Evolutionary conservation across 75 land plant genomes (phyloP).

Genomic region (Picea sitchensis): DNA sequence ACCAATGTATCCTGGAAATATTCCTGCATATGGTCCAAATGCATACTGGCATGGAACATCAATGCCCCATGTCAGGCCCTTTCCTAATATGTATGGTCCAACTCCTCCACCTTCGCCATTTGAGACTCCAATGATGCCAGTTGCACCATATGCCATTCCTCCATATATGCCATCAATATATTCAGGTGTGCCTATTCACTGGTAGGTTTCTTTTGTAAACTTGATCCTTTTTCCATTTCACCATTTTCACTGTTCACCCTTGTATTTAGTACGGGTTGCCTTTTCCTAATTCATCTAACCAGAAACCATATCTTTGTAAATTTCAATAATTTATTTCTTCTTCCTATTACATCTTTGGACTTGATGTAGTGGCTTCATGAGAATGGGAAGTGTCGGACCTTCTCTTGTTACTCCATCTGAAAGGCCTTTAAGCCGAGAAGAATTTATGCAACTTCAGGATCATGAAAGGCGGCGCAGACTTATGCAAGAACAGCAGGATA

Average conservation of each 20-base stretch:
- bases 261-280: neutral
- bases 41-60: conserved; percentile 57
- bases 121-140: conserved; percentile 49
- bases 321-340: neutral
- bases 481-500: conserved; percentile 30
- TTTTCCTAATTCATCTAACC: neutral
- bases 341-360: neutral
- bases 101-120: conserved; percentile 51
- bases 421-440: conserved; percentile 50
- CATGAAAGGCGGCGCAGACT: conserved; percentile 32
- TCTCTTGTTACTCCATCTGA: conserved; percentile 30
- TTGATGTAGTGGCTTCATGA: conserved; percentile 27
- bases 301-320: neutral
- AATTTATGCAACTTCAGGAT: conserved; percentile 54
- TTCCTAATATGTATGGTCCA: conserved; percentile 40
- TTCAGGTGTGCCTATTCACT: conserved; percentile 42
- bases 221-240: neutral
- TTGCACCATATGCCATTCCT: conserved; percentile 44
- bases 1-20: conserved; percentile 38
- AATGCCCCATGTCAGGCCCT: conserved; percentile 37
- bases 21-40: conserved; percentile 42
- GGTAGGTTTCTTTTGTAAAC: conserved; percentile 35
- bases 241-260: neutral
- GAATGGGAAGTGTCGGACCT: conserved; percentile 28
- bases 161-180: conserved; percentile 61